phyloP scores from a whole-genome alignment of 1,284 basidiomycete genomes.

The Xanthoconium separans region DNA sequence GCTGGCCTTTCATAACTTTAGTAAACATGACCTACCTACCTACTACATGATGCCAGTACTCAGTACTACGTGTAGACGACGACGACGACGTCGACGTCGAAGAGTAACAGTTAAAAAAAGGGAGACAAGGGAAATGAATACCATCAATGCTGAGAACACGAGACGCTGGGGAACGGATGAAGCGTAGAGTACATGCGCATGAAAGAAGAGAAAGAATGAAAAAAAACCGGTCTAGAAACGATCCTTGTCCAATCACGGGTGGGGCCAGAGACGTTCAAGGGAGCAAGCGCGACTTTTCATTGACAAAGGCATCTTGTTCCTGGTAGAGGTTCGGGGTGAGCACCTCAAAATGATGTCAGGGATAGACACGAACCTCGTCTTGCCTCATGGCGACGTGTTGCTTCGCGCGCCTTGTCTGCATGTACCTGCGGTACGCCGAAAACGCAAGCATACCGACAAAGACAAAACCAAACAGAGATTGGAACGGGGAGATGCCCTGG shows the following conservation, averaged over 20 bases:
- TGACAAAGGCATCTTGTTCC: constrained; percentile 9
- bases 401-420: constrained; percentile 7
- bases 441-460: constrained; percentile 39
- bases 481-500: constrained; percentile 23
- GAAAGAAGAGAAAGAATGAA: not conserved
- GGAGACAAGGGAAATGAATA: too few species aligned
- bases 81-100: not conserved
- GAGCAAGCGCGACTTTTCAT: constrained; percentile 29
- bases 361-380: constrained; percentile 14
- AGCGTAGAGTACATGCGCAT: not conserved
- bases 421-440: constrained; percentile 15
- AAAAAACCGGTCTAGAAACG: not conserved
- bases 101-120: too few species aligned
- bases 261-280: constrained; percentile 13
- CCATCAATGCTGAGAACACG: too few species aligned
- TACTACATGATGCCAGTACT: constrained; percentile 18
- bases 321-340: constrained; percentile 4
- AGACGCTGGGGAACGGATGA: not conserved
- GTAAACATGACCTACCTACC: not conserved
- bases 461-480: constrained; percentile 40
- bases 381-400: not conserved
- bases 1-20: too few species aligned
- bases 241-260: not conserved
- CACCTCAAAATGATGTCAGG: not conserved
- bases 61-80: constrained; percentile 7